These are phyloP conservation scores for Neonectria hederae DNA, from an alignment of 2,329 filamentous ascomycete species.

Conservation along the genomic window DNA sequence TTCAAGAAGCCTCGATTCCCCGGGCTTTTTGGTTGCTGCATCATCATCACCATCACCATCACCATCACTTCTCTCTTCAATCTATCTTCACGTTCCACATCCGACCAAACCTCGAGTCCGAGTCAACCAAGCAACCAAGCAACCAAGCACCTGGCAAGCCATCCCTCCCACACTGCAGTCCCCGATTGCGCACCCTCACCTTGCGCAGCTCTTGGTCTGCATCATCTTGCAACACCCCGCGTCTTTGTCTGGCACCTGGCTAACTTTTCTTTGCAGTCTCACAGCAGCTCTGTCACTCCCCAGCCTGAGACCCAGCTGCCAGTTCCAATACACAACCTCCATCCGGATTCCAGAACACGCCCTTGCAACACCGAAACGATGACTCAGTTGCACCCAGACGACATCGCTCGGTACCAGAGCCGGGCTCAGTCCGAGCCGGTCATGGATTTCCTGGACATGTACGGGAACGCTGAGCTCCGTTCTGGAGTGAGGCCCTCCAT, in stretches of 20 bases:
- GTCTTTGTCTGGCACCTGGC: too few relatives aligned
- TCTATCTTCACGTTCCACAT: background rate
- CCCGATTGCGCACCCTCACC: background rate
- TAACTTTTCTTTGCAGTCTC: background rate
- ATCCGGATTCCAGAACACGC: too few relatives aligned
- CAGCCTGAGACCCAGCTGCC: too few relatives aligned
- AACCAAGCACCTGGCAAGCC: background rate
- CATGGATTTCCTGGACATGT: too few relatives aligned
- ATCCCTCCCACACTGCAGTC: background rate
- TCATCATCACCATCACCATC: background rate
- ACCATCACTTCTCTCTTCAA: background rate
- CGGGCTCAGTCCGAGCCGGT: background rate
- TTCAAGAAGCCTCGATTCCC: background rate
- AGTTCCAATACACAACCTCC: too few relatives aligned
- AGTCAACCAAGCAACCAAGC: too few relatives aligned
- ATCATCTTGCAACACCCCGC: background rate
- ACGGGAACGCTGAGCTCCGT: too few relatives aligned
- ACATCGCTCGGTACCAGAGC: too few relatives aligned
- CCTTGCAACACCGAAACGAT: background rate
- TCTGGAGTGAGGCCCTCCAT: too few relatives aligned
- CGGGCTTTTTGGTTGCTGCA: background rate
- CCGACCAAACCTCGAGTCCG: background rate
- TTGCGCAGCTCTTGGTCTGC: background rate
- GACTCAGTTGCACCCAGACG: background rate
- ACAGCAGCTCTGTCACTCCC: background rate